Base-by-base conservation (phyloP, 176 grass and related monocot species). In the Oryza nivara region DNA sequence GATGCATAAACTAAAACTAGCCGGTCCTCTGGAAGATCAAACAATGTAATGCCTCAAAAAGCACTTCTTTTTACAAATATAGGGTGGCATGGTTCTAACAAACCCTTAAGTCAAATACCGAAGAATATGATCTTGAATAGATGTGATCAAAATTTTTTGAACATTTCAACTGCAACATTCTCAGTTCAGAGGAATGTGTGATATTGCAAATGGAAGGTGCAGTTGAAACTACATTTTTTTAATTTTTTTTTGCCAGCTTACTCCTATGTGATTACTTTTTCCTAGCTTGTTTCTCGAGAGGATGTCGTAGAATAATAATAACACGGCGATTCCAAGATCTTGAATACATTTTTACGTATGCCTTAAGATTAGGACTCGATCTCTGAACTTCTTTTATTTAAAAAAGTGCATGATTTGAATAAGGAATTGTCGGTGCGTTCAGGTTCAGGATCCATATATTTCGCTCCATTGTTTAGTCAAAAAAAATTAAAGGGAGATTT, bases 21-120 rank as follows among this genome's bases (percentile, higher is more conserved):
- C 25, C 36, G 48, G 11, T n/a, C 74, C 68, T 34, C 23, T 67
- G 22, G 43, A 83, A 43, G 58, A 76, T 76, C 16, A 49, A 70
- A 25, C n/a, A 22, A 78, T 61, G 41, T 35, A 17, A 41, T 26
- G 61, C 8, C 28, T 47, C 48, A 32, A 64, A 63, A 70, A 65
- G 2, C 70, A 41, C 7, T 13, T 75, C 8, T 35, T 71, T 30
- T 26, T 26, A 26, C 1, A 26, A 1, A 26, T 26, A 26, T 26
- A 26, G 1, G 26, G 0, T 26, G 26, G 26, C 26, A 26, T 26
- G 26, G 26, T 26, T 26, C 1, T 1, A 26, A 26, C 26, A 26
- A 26, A 26, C 26, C 26, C 52, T 68, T 51, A 30, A 44, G 28
- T 6, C 76, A 78, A 78, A 10, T 26, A 76, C 7, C 16, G 20